A percentile compares a stretch with the other conserved stretches of the same genome.
These are phyloP conservation scores for Santalum album DNA, from an alignment of 164 flowering plant genomes.

Conservation along the genomic window DNA sequence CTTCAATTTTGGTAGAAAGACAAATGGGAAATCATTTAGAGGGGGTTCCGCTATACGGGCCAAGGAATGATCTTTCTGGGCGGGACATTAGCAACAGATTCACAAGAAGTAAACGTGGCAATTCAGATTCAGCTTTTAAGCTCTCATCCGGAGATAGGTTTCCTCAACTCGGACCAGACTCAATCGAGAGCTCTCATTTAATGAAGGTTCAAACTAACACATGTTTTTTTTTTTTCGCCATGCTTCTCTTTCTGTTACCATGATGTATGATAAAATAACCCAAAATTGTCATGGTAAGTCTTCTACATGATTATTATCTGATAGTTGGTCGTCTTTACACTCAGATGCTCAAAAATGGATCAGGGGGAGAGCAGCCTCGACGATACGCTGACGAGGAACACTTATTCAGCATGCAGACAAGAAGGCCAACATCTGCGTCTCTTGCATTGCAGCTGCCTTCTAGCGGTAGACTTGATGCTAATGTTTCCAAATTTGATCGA, in stretches of 20 bases:
- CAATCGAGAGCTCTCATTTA: slow-evolving; percentile 47
- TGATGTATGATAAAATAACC: background rate
- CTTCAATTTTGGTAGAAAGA: slow-evolving; percentile 41
- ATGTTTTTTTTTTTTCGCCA: background rate
- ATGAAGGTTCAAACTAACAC: slow-evolving; percentile 43
- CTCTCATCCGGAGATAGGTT: slow-evolving; percentile 44
- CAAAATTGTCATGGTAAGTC: background rate
- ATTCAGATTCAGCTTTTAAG: slow-evolving; percentile 56
- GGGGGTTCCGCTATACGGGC: slow-evolving; percentile 59
- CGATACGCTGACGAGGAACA: slow-evolving; percentile 48
- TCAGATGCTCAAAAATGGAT: slow-evolving; percentile 53
- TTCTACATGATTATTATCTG: background rate
- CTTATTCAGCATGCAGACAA: slow-evolving; percentile 33
- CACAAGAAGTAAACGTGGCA: slow-evolving; percentile 56
- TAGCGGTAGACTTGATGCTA: slow-evolving; percentile 35
- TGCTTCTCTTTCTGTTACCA: background rate
- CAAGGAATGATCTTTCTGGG: slow-evolving; percentile 50
- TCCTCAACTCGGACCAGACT: slow-evolving; percentile 39
- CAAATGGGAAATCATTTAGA: slow-evolving; percentile 51
- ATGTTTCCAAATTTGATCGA: slow-evolving; percentile 51
- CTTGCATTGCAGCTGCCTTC: slow-evolving; percentile 32
- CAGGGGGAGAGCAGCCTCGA: slow-evolving; percentile 47
- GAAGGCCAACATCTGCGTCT: slow-evolving; percentile 41
- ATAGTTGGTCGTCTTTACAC: background rate
- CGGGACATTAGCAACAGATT: slow-evolving; percentile 45